Evolutionary conservation across 2,329 filamentous ascomycete species (phyloP).

Genomic region (Fusarium sterilihyphosum): DNA sequence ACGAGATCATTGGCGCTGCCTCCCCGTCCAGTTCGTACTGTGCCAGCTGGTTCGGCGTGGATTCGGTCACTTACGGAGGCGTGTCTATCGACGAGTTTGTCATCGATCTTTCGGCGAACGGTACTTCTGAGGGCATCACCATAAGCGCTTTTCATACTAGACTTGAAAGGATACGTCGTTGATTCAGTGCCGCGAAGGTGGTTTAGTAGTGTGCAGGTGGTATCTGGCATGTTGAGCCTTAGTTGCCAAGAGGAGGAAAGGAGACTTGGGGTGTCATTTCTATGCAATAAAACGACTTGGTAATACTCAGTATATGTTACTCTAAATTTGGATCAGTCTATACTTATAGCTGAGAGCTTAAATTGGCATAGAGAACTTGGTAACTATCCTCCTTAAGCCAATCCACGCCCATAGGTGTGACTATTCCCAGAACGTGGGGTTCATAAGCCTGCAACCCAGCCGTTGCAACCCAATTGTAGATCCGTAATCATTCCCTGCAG

Average conservation of each 20-base stretch:
- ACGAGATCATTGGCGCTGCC: neutral
- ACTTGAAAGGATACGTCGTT: neutral
- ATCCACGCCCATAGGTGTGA: too few relatives aligned
- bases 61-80: neutral
- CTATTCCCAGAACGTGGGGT: neutral
- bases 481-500: neutral
- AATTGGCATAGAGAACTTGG: too few relatives aligned
- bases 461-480: neutral
- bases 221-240: neutral
- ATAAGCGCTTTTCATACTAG: neutral
- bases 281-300: neutral
- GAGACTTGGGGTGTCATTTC: neutral
- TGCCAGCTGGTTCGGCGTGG: neutral
- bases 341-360: neutral
- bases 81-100: neutral
- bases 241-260: neutral
- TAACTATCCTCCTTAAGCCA: neutral
- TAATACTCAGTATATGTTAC: neutral
- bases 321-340: accelerated
- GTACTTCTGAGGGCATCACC: neutral
- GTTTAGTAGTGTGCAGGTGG: neutral
- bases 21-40: neutral
- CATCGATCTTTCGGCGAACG: neutral
- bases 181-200: neutral
- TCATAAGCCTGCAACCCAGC: neutral